phyloP scores from a whole-genome alignment of 768 basidiomycete species.

The Amanita polypyramis region DNA sequence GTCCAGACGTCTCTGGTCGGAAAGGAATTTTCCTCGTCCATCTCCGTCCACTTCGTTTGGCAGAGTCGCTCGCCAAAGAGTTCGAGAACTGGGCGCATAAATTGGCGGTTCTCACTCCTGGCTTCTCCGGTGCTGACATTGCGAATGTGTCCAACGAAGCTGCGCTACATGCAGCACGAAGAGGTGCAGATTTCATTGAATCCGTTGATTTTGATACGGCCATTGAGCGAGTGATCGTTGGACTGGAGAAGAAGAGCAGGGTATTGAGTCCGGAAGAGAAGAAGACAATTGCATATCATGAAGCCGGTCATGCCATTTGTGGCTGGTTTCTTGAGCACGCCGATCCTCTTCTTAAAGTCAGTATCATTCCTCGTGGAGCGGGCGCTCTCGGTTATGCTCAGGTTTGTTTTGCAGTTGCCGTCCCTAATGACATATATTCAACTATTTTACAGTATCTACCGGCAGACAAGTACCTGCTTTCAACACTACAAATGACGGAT shows the following conservation, averaged over 20 bases:
- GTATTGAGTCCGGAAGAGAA: slow-evolving; percentile 94
- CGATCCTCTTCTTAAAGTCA: slow-evolving; percentile 93
- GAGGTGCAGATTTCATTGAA: slow-evolving; percentile 65
- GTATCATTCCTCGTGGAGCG: slow-evolving; percentile 94
- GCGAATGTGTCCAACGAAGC: slow-evolving; percentile 99
- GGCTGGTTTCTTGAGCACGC: slow-evolving; percentile 99
- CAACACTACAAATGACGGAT: slow-evolving; percentile 89
- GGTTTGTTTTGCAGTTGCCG: slow-evolving; percentile 26
- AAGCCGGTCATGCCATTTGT: slow-evolving; percentile 96
- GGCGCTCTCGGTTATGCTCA: slow-evolving; percentile 96
- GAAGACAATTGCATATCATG: slow-evolving; percentile 97
- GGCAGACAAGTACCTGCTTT: slow-evolving; percentile 90
- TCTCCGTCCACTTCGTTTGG: slow-evolving; percentile 70
- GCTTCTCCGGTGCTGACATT: slow-evolving; percentile 98
- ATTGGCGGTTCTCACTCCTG: slow-evolving; percentile 91
- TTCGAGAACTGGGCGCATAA: slow-evolving; percentile 69
- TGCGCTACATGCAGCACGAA: slow-evolving; percentile 88
- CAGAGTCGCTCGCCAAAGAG: slow-evolving; percentile 38
- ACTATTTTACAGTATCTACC: slow-evolving; percentile 64
- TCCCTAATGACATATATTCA: slow-evolving; percentile 8
- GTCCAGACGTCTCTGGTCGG: slow-evolving; percentile 89
- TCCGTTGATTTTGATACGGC: slow-evolving; percentile 92
- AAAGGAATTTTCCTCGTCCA: slow-evolving; percentile 93
- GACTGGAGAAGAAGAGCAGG: slow-evolving; percentile 90
- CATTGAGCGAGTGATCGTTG: slow-evolving; percentile 96